Evolutionary conservation across 805 yeast species (phyloP).

Genomic region (Zygosaccharomyces kombuchaensis): DNA sequence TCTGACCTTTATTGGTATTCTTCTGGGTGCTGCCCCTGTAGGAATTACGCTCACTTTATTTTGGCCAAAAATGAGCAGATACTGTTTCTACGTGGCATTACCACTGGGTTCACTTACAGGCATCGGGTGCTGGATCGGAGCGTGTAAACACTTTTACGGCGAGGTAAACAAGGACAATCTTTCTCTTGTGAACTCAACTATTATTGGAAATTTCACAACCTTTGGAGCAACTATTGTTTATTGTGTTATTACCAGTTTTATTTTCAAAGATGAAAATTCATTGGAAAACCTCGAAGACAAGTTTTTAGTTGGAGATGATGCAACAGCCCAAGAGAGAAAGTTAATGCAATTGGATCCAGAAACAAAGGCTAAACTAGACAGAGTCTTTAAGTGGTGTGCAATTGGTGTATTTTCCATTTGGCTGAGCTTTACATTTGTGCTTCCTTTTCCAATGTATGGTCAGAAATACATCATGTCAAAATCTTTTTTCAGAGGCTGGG

Average conservation of each 20-base stretch:
- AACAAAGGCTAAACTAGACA: constrained; percentile 22
- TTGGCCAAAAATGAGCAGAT: constrained; percentile 19
- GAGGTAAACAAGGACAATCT: constrained; percentile 42
- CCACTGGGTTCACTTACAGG: constrained; percentile 51
- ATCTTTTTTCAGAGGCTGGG: constrained; percentile 83
- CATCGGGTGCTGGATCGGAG: constrained; percentile 43
- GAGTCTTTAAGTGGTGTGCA: constrained; percentile 25
- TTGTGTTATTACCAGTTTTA: constrained; percentile 20
- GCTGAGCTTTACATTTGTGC: constrained; percentile 55
- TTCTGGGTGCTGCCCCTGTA: constrained; percentile 34
- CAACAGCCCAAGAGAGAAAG: constrained; percentile 31
- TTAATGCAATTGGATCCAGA: constrained; percentile 24
- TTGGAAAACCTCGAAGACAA: constrained; percentile 22
- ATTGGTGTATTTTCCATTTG: constrained; percentile 45
- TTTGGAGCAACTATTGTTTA: constrained; percentile 33
- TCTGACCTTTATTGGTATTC: constrained; percentile 35
- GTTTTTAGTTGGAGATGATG: constrained; percentile 35
- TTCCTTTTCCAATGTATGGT: constrained; percentile 97
- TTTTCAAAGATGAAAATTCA: constrained; percentile 30
- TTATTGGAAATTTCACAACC: constrained; percentile 43
- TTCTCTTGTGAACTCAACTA: constrained; percentile 42
- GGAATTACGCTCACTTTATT: constrained; percentile 32
- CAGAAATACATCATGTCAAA: constrained; percentile 68
- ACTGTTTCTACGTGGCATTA: constrained; percentile 22
- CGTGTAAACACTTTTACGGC: constrained; percentile 42